Base-by-base conservation (phyloP, 768 basidiomycete species). In the Boletus rex-veris region DNA sequence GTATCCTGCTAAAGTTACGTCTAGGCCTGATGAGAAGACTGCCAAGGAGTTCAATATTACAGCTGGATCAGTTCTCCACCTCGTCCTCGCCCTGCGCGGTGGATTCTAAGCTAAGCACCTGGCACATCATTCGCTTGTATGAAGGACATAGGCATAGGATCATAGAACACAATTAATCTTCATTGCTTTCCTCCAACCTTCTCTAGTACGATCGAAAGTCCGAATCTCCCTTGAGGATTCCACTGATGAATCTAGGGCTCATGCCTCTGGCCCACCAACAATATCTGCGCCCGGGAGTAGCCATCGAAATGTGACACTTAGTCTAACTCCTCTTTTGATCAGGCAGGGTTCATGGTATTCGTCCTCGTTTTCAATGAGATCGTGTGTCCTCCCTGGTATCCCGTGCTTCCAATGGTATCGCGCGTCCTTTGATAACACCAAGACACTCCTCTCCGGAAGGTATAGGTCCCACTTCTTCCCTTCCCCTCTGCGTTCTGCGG, bases 81-180 rank as follows among this genome's bases (percentile, higher is more conserved):
- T 98, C 46, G 96, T 98, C 52, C 85, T 98, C 44, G 93, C 96
- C 7, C 83, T 98, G 40, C 92, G 96, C 72, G 96, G 96, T 41
- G 96, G 96, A 16, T 73, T 72, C 85, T 74, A 79, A 18, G 14
- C 14, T 28, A 28, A 61, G 30, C 51, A 44, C 19, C 42, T 48
- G 47, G 38, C 24, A 41, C 35, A 28, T 40, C 58, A 36, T 42
- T 44, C 36, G 48, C 55, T 48, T 48, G 48, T 55, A 58, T 41
- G 61, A 52, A 58, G 45, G 58, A 49, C 56, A 57, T 59, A 57
- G 50, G 52, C 59, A 61, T 60, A 55, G 43, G 46, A 64, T 57
- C 53, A 64, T 67, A 67, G 67, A 64, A 52, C 67, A 64, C 55
- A 58, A 51, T 59, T 64, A 66, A 64, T 69, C 56, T 59, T 53